phyloP scores from a whole-genome alignment of 169 alveolate species.

The Eimeria sp. region DNA sequence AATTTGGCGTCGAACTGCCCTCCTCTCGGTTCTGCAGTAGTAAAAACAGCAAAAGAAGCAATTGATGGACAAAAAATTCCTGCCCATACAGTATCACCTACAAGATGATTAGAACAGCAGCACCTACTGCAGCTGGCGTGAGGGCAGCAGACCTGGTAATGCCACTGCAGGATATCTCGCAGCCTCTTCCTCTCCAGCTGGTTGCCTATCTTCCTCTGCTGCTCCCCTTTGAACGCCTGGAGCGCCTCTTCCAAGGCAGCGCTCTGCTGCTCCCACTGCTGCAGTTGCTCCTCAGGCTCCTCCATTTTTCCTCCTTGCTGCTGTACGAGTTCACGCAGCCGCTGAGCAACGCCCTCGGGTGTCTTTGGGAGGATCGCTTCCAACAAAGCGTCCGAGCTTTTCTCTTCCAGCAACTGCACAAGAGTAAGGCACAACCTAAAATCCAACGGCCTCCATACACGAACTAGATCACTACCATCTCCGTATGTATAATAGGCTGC shows the following conservation, averaged over 20 bases:
- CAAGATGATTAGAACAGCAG: background rate
- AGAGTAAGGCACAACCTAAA: background rate
- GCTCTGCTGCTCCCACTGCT: conserved; percentile 73
- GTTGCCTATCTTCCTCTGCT: conserved; percentile 80
- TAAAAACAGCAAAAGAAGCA: background rate
- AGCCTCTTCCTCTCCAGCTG: conserved; percentile 77
- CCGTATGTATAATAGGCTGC: background rate
- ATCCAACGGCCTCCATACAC: background rate
- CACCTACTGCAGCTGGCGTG: background rate
- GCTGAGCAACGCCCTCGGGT: conserved; percentile 57
- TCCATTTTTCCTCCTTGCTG: conserved; percentile 60
- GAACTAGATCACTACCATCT: background rate
- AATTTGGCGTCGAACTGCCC: conserved; percentile 59
- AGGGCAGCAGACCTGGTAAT: conserved; percentile 50
- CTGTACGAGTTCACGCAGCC: conserved; percentile 69
- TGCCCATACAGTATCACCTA: background rate
- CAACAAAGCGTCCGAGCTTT: conserved; percentile 52
- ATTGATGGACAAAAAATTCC: background rate
- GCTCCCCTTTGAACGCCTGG: conserved; percentile 81
- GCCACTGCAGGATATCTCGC: conserved; percentile 74
- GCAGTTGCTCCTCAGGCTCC: conserved; percentile 58
- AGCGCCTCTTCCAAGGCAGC: conserved; percentile 77
- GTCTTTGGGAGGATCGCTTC: conserved; percentile 65
- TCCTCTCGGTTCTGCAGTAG: conserved; percentile 65
- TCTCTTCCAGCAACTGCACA: conserved; percentile 68